These are phyloP conservation scores for Aspergillus nidulans DNA, from an alignment of 495 filamentous ascomycete species.

Conservation along the genomic window DNA sequence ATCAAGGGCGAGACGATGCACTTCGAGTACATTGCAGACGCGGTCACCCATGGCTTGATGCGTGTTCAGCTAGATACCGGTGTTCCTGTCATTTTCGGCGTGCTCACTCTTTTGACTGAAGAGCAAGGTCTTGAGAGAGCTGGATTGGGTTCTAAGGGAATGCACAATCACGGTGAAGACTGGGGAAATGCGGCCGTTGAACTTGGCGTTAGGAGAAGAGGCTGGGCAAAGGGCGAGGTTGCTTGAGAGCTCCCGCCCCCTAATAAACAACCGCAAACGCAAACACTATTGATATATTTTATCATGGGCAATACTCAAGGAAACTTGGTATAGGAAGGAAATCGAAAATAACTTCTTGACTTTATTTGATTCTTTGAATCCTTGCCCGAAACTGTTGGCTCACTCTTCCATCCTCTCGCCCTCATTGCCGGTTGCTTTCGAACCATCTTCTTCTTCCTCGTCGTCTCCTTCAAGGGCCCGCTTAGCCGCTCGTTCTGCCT, in stretches of 20 bases:
- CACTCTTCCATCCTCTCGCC: conserved; percentile 77
- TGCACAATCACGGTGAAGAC: conserved; percentile 84
- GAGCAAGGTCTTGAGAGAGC: conserved; percentile 83
- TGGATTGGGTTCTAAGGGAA: conserved; percentile 56
- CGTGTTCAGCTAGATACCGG: conserved; percentile 83
- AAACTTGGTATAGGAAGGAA: not conserved
- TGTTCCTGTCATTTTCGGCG: conserved; percentile 85
- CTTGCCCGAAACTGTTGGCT: conserved; percentile 15
- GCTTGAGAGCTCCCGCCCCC: conserved; percentile 15
- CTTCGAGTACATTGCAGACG: conserved; percentile 96
- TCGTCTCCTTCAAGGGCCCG: conserved; percentile 63
- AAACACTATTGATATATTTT: not conserved
- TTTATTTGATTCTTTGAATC: conserved; percentile 2
- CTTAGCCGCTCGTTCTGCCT: conserved; percentile 86
- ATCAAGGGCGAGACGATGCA: conserved; percentile 99
- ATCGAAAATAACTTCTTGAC: not conserved
- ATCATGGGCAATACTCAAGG: not conserved
- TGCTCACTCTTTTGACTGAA: conserved; percentile 84
- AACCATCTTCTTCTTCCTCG: conserved; percentile 67
- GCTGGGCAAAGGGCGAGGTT: conserved; percentile 46
- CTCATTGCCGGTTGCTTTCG: conserved; percentile 42
- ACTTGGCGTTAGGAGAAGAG: conserved; percentile 40
- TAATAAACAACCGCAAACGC: not conserved
- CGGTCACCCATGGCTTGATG: conserved; percentile 88
- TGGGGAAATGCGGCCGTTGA: conserved; percentile 67